Evolutionary conservation across 495 filamentous ascomycete genomes (phyloP), one percentile per base, ranked within the genome.

Genomic region (Trichoderma parareesei): DNA sequence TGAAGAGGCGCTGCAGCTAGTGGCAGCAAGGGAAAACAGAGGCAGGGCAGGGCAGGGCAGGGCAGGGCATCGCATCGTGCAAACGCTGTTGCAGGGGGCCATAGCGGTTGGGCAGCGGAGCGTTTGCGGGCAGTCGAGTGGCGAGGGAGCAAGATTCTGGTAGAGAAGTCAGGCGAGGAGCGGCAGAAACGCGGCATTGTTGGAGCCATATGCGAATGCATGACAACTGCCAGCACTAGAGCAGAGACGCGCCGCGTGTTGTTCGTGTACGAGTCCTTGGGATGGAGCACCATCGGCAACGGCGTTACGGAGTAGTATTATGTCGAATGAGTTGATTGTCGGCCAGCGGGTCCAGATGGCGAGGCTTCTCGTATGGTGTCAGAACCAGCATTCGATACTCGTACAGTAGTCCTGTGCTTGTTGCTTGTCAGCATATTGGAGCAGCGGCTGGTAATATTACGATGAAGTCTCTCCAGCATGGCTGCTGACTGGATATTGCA

Each of bases 101-200:
- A 13, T 35, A 27, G 53, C 20, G 53, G 53, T 57, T 57, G 53
- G 53, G 53, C 53, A 57, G 53, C 53, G 53, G 53, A 57, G 53
- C 53, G 18, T 57, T 57, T n/a, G 53, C 53, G 27, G 27, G 53
- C 53, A 57, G 53, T 57, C 53, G 33, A 35, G 53, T 14, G 53
- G 53, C 20, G 27, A 57, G 27, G 27, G 37, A 13, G 3, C 7
- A 57, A 5, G 48, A 55, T 20, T 55, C n/a, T 8, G n/a, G 14
- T 20, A 18, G 27, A 33, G 37, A 33, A 57, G 14, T 57, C 53
- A 57, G 53, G 33, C 53, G 53, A 57, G 27, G 11, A 57, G 11
- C 49, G 27, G 53, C 27, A 9, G 11, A 37, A 27, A 37, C 35
- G 53, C 33, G 35, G 53, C 27, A 13, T 9, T 37, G 35, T 35